Base-by-base conservation (phyloP, 1,284 basidiomycete genomes). In the Austroboletus rostrupii region DNA sequence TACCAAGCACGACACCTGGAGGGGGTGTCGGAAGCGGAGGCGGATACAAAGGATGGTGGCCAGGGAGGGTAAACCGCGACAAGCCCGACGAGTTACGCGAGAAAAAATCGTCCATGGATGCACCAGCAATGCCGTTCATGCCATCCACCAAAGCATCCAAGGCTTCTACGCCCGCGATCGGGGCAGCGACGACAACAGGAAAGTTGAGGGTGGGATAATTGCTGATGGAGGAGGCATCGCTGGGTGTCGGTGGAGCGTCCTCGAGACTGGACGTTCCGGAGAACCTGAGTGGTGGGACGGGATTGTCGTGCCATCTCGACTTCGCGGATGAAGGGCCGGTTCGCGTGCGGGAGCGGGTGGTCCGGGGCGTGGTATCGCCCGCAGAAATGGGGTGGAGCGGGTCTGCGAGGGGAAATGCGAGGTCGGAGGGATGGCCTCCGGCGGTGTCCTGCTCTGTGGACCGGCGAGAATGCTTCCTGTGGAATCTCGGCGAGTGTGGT, bases 81-180 rank as follows among this genome's bases (percentile, higher is more conserved):
- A 79, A 75, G 55, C 64, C 71, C 31, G 76, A 74, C 14, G 69
- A 56, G 37, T 63, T 67, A 21, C 70, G 64, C 28, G 73, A 72
- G 53, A 79, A 70, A 56, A 79, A 70, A 53, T 82, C 75, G 47
- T 84, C 81, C 55, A 79, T 68, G 53, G 64, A 70, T 10, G 56
- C 43, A 8, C 68, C 64, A 13, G 63, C 65, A 49, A 65, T 40
- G 40, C 81, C 82, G 60, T 90, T 90, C 85, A 92, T 90, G 12
- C 84, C 85, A 57, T 90, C 89, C 14, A 91, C 89, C 48, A 92
- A 70, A 14, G 88, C 87, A 62, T 92, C 90, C 83, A 92, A 87
- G 10, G 81, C 81, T 68, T 90, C 87, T 14, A 92, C 87, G 9
- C 86, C 87, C 5, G 86, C 66, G 9, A 87, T 71, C 11, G 87